These are phyloP conservation scores for Breviolum minutum DNA, from an alignment of 73 alveolate genomes.

Conservation along the genomic window DNA sequence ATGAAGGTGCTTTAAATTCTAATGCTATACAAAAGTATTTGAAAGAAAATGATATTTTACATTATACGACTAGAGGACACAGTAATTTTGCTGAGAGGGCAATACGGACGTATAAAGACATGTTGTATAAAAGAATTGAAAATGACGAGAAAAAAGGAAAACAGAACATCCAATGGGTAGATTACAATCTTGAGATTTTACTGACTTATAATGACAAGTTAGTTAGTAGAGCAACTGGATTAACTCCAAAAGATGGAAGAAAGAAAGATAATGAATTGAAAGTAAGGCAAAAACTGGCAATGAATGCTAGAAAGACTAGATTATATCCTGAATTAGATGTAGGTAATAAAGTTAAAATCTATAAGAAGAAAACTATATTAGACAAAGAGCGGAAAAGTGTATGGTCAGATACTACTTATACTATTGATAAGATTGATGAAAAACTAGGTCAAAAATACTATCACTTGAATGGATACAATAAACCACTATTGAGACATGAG, in stretches of 20 bases:
- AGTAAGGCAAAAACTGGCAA: neutral
- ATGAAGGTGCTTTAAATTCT: neutral
- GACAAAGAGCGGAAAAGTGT: neutral
- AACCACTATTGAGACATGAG: neutral
- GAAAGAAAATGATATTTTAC: neutral
- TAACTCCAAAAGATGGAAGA: slow-evolving; percentile 18
- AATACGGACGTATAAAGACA: slow-evolving; percentile 16
- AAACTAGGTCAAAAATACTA: slow-evolving; percentile 20
- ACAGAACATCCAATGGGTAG: neutral
- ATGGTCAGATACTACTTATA: neutral
- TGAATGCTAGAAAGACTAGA: neutral
- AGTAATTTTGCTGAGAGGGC: neutral
- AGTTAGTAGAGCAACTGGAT: neutral
- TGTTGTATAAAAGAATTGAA: neutral
- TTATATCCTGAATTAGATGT: slow-evolving; percentile 40
- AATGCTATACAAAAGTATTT: neutral
- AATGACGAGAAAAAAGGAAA: neutral
- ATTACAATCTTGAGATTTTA: neutral
- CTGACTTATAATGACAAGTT: neutral
- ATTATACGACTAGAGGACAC: neutral
- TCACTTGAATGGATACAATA: neutral
- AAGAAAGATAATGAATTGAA: neutral
- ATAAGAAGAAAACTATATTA: neutral
- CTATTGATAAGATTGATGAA: neutral
- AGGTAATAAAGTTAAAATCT: neutral